Evolutionary conservation across 495 filamentous ascomycete genomes (phyloP).

Genomic region (Aspergillus sclerotiicarbonarius): DNA sequence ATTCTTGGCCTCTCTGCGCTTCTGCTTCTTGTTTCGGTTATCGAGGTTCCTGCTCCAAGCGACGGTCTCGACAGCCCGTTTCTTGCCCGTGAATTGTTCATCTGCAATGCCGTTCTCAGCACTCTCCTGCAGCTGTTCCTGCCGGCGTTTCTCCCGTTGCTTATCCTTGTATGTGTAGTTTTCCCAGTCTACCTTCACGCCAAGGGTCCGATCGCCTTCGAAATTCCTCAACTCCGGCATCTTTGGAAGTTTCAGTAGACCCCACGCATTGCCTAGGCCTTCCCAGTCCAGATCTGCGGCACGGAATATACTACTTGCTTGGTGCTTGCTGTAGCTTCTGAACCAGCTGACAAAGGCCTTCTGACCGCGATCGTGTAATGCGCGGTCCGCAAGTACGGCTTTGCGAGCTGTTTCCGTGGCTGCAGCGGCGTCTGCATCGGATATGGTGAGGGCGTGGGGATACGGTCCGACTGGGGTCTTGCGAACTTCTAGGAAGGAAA

Average conservation of each 20-base stretch:
- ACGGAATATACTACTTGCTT: constrained; percentile 87
- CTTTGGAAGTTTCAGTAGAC: constrained; percentile 78
- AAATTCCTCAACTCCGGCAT: constrained; percentile 87
- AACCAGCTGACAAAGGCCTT: constrained; percentile 92
- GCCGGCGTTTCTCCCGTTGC: constrained; percentile 67
- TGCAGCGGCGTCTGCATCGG: constrained; percentile 53
- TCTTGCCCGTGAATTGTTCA: constrained; percentile 30
- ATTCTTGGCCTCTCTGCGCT: constrained; percentile 71
- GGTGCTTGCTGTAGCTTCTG: constrained; percentile 85
- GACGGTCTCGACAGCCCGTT: constrained; percentile 50
- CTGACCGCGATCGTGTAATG: constrained; percentile 82
- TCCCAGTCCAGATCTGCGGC: constrained; percentile 79
- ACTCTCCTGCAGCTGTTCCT: constrained; percentile 50
- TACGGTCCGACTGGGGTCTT: constrained; percentile 79
- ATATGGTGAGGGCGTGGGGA: constrained; percentile 47
- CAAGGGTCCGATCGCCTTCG: constrained; percentile 61
- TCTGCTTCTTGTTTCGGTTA: constrained; percentile 60
- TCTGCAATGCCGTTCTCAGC: constrained; percentile 28
- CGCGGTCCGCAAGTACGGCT: constrained; percentile 67
- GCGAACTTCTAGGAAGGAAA: constrained; percentile 81
- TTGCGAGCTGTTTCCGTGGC: constrained; percentile 58
- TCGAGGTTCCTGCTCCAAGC: constrained; percentile 88
- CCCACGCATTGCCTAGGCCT: constrained; percentile 77
- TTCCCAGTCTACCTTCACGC: constrained; percentile 59
- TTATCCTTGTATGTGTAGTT: constrained; percentile 75